These are phyloP conservation scores for Ailanthus altissimus DNA, from an alignment of 345 rosid species.

Conservation along the genomic window DNA sequence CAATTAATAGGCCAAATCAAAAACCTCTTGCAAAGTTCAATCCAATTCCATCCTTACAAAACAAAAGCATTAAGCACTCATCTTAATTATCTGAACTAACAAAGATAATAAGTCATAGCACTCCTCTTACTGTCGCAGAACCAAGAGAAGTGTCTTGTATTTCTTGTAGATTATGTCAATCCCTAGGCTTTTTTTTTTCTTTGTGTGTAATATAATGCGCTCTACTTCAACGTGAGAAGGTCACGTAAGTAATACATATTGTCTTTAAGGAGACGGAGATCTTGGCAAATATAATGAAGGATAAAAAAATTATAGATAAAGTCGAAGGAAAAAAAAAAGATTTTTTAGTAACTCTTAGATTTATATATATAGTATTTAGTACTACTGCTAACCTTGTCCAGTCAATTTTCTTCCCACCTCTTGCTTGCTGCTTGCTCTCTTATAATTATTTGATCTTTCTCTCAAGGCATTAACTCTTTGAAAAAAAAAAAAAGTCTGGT, in stretches of 20 bases:
- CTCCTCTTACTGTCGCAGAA: neutral
- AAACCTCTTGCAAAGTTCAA: neutral
- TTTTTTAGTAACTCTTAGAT: slow-evolving; percentile 19
- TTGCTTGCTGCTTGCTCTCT: slow-evolving; percentile 11
- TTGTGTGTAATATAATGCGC: neutral
- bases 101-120: neutral
- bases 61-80: neutral
- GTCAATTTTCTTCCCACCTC: slow-evolving; percentile 17
- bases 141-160: neutral
- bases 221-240: neutral
- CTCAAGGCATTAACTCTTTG: slow-evolving; percentile 18
- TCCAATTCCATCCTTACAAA: neutral
- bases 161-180: neutral
- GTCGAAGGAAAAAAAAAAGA: neutral
- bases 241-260: neutral
- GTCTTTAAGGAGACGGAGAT: neutral
- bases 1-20: neutral
- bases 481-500: slow-evolving; percentile 25
- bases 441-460: slow-evolving; percentile 37
- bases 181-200: neutral
- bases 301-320: neutral
- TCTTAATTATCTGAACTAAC: neutral
- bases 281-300: neutral
- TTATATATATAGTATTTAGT: slow-evolving; percentile 25
- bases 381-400: slow-evolving; percentile 20